A percentile compares a stretch with the other conserved stretches of the same genome.
phyloP scores from a whole-genome alignment of 164 flowering plant genomes.

The Umbellularia californica region DNA sequence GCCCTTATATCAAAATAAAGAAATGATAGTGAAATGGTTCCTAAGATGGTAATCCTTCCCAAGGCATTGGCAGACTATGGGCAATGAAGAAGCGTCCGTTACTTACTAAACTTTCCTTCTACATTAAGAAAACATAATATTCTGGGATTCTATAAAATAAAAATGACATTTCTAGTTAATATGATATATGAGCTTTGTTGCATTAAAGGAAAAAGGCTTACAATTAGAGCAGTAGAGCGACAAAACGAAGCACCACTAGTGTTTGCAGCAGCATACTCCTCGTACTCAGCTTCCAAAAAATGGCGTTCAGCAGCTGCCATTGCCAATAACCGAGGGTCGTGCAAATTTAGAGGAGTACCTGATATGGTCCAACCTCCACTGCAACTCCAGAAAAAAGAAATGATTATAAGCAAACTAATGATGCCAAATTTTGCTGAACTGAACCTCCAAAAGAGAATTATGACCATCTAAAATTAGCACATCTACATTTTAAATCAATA shows the following conservation, averaged over 20 bases:
- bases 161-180: not conserved
- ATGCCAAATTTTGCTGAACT: not conserved
- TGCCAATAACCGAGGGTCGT: constrained; percentile 85
- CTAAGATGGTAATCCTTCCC: not conserved
- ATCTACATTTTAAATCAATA: not conserved
- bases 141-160: not conserved
- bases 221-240: constrained; percentile 88
- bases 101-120: not conserved
- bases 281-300: constrained; percentile 76
- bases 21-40: not conserved
- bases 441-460: not conserved
- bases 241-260: constrained; percentile 91
- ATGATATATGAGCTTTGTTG: not conserved
- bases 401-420: not conserved
- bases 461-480: not conserved
- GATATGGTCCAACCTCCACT: constrained; percentile 91
- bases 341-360: constrained; percentile 72
- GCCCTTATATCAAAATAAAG: not conserved
- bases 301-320: constrained; percentile 93
- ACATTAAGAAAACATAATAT: not conserved
- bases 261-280: constrained; percentile 78
- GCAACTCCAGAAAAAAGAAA: constrained; percentile 15
- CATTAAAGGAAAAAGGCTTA: constrained; percentile 28
- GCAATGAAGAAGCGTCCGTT: not conserved
- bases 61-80: not conserved